Conservation (phyloP, 495 filamentous ascomycete species). For the Penicillium atrosanguineum region DNA sequence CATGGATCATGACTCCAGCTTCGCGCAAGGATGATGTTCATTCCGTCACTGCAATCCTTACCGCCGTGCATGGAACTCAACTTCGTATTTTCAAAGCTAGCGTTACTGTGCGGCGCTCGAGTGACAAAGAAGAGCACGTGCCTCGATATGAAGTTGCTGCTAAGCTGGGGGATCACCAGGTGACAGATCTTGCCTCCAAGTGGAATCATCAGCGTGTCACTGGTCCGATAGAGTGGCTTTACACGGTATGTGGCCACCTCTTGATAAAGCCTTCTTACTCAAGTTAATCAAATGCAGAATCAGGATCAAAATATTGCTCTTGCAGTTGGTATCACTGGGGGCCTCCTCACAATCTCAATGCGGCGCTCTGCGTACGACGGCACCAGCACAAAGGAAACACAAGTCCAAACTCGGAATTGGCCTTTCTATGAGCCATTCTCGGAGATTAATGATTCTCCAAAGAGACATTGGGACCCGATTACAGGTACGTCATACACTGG, state of each 20-base stretch:
- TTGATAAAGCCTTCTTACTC: neutral
- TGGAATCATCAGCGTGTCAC: slow-evolving; percentile 20
- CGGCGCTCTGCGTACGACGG: slow-evolving; percentile 17
- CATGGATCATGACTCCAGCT: slow-evolving; percentile 27
- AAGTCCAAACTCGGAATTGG: slow-evolving; percentile 15
- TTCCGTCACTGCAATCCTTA: slow-evolving; percentile 25
- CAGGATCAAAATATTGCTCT: slow-evolving; percentile 16
- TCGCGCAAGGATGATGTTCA: slow-evolving; percentile 1
- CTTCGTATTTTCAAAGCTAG: slow-evolving; percentile 30
- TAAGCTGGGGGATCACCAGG: slow-evolving; percentile 17
- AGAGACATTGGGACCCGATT: slow-evolving; percentile 30
- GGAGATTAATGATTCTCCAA: slow-evolving; percentile 2
- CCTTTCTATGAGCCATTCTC: slow-evolving; percentile 11
- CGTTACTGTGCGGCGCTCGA: slow-evolving; percentile 11
- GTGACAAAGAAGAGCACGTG: neutral
- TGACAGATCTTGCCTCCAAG: slow-evolving; percentile 1
- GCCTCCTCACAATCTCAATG: slow-evolving; percentile 23
- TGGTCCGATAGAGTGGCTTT: slow-evolving; percentile 38
- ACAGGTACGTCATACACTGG: slow-evolving; percentile 22
- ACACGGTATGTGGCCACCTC: slow-evolving; percentile 24
- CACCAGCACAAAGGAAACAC: neutral
- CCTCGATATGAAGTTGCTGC: slow-evolving; percentile 6
- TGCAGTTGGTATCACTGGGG: slow-evolving; percentile 21
- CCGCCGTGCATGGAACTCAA: slow-evolving; percentile 27
- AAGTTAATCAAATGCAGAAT: slow-evolving; percentile 17